Conservation (phyloP, 352 stramenopile species). For the Pythium sp. region DNA sequence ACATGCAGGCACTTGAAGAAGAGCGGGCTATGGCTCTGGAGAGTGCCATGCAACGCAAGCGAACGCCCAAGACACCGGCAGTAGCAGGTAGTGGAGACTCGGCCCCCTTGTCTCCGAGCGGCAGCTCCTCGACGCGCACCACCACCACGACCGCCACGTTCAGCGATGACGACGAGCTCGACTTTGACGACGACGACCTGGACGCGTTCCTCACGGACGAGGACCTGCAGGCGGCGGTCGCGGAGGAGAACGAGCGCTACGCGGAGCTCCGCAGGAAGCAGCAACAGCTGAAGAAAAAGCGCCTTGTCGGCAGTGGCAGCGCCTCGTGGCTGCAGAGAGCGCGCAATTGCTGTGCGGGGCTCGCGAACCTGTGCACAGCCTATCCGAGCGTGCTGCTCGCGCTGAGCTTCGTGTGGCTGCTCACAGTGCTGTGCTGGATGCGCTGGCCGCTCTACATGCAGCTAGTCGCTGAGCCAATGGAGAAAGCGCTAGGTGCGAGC, state of each 20-base stretch:
- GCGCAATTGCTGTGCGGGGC: not conserved
- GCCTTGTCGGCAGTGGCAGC: not conserved
- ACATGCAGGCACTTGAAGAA: not conserved
- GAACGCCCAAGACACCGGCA: not conserved
- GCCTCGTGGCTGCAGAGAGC: not conserved
- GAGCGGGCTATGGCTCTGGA: not conserved
- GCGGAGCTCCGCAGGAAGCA: slow-evolving; percentile 9
- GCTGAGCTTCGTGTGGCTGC: slow-evolving; percentile 28
- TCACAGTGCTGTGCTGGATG: slow-evolving; percentile 41
- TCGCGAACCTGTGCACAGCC: not conserved
- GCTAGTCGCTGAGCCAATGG: slow-evolving; percentile 25
- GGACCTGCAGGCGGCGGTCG: slow-evolving; percentile 10
- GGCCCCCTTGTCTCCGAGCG: not conserved
- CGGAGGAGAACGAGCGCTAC: slow-evolving; percentile 13
- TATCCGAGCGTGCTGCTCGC: slow-evolving; percentile 10
- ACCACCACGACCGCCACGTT: slow-evolving; percentile 3
- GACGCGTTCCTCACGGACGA: slow-evolving; percentile 17
- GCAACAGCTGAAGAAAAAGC: slow-evolving; percentile 10
- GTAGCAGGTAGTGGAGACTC: not conserved
- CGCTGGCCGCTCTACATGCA: slow-evolving; percentile 48
- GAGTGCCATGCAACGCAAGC: slow-evolving; percentile 19
- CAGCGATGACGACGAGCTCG: slow-evolving; percentile 6
- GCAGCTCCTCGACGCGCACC: slow-evolving; percentile 10
- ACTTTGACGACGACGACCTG: slow-evolving; percentile 12
- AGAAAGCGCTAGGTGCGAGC: slow-evolving; percentile 19